A percentile compares a stretch with the other conserved stretches of the same genome.
These are phyloP conservation scores for Melanogaster broomeanus DNA, from an alignment of 768 basidiomycete genomes.

Conservation along the genomic window DNA sequence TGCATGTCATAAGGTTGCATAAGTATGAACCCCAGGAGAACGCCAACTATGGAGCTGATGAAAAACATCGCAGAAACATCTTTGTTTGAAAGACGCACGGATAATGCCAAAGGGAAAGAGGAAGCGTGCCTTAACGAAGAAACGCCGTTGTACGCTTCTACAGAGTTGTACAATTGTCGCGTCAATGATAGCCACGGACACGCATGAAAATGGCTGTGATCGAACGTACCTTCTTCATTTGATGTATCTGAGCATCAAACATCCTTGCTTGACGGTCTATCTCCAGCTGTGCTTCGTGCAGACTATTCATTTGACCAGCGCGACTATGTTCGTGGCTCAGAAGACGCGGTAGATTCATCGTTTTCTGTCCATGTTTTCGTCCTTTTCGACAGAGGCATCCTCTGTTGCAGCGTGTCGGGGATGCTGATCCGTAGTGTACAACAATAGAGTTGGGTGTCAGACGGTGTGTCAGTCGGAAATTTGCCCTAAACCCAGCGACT, in stretches of 20 bases:
- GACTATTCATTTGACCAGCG: neutral
- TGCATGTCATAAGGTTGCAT: constrained; percentile 68
- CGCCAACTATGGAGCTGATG: constrained; percentile 51
- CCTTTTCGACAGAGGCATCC: constrained; percentile 37
- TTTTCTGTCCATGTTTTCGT: constrained; percentile 28
- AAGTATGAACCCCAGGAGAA: constrained; percentile 61
- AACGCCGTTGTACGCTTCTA: constrained; percentile 16
- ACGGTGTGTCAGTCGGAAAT: too few species aligned
- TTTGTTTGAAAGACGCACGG: constrained; percentile 38
- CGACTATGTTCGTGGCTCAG: constrained; percentile 11
- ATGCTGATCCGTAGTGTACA: too few species aligned
- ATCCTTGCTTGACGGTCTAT: constrained; percentile 22
- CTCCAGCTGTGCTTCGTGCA: constrained; percentile 22
- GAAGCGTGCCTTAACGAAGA: constrained; percentile 44
- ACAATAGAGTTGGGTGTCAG: too few species aligned
- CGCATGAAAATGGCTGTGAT: neutral
- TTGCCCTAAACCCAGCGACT: too few species aligned
- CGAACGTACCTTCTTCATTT: constrained; percentile 20
- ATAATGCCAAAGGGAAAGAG: constrained; percentile 75
- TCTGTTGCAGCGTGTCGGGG: neutral
- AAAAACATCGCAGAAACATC: constrained; percentile 5
- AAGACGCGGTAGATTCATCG: constrained; percentile 13
- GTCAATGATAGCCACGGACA: neutral
- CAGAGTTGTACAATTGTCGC: neutral
- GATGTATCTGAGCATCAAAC: constrained; percentile 27